phyloP scores from a whole-genome alignment of 2,329 filamentous ascomycete genomes.

The Huntiella bhutanensis region DNA sequence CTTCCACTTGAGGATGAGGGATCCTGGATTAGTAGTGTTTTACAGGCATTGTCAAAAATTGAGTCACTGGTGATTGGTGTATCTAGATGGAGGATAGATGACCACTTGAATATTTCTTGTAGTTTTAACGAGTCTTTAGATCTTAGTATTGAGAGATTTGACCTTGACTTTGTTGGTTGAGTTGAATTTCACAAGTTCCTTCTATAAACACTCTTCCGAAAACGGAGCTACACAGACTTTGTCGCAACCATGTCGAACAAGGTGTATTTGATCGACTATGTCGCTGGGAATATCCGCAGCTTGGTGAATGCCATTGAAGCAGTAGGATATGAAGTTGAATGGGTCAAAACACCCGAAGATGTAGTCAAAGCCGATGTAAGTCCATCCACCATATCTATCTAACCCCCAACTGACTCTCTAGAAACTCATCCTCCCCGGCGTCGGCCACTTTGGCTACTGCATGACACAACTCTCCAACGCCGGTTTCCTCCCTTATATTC shows the following conservation, averaged over 20 bases:
- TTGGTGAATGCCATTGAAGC: constrained; percentile 96
- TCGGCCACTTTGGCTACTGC: constrained; percentile 96
- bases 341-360: constrained; percentile 72
- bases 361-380: constrained; percentile 67
- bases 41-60: neutral
- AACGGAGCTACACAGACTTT: constrained; percentile 3
- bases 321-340: constrained; percentile 79
- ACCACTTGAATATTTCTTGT: too few relatives aligned
- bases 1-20: neutral
- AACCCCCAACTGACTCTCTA: constrained; percentile 20
- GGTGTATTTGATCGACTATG: constrained; percentile 68
- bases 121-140: too few relatives aligned
- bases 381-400: neutral
- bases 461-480: constrained; percentile 64
- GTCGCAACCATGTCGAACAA: constrained; percentile 41
- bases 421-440: constrained; percentile 88
- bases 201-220: constrained; percentile 2
- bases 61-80: too few relatives aligned
- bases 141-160: too few relatives aligned
- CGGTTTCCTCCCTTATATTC: constrained; percentile 68
- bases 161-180: too few relatives aligned
- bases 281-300: constrained; percentile 88
- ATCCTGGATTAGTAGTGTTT: neutral
- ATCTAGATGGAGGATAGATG: neutral
- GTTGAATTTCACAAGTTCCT: too few relatives aligned